phyloP scores from a whole-genome alignment of 75 land plant species.

The Picea glauca region DNA sequence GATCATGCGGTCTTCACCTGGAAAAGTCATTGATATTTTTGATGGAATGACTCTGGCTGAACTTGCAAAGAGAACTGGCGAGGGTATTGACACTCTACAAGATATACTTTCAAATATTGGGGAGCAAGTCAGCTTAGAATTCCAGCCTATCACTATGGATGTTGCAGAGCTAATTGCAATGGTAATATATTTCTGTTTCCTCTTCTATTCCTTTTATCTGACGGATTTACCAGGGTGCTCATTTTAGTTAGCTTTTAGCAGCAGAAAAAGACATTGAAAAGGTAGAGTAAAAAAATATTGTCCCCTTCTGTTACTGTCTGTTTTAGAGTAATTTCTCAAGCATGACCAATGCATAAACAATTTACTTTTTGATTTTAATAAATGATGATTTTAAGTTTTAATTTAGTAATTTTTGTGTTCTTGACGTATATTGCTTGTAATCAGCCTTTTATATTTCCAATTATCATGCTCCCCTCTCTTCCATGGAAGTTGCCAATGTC shows the following conservation, averaged over 20 bases:
- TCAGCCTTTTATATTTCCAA: no score
- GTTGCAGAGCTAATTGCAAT: constrained; percentile 80
- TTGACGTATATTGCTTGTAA: no score
- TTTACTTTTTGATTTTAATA: no score
- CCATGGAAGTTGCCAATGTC: no score
- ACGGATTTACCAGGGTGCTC: not conserved
- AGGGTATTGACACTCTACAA: constrained; percentile 34
- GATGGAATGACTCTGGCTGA: constrained; percentile 79
- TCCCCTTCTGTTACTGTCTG: not conserved
- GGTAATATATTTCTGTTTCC: constrained; percentile 35
- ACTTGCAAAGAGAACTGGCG: constrained; percentile 62
- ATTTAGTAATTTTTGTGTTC: no score
- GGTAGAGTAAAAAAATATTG: not conserved
- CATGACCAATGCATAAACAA: no score
- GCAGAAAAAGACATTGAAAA: not conserved
- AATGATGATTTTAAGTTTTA: no score
- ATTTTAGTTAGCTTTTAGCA: not conserved
- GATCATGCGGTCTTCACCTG: constrained; percentile 22
- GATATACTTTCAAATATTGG: constrained; percentile 66
- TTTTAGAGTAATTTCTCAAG: no score
- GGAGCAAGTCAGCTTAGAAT: constrained; percentile 59
- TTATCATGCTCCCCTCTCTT: no score
- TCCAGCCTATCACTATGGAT: constrained; percentile 69
- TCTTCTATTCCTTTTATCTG: not conserved
- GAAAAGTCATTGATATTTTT: constrained; percentile 69